phyloP scores from a whole-genome alignment of 192 early-diverging fungal species.

The Blastocladiella britannica region DNA sequence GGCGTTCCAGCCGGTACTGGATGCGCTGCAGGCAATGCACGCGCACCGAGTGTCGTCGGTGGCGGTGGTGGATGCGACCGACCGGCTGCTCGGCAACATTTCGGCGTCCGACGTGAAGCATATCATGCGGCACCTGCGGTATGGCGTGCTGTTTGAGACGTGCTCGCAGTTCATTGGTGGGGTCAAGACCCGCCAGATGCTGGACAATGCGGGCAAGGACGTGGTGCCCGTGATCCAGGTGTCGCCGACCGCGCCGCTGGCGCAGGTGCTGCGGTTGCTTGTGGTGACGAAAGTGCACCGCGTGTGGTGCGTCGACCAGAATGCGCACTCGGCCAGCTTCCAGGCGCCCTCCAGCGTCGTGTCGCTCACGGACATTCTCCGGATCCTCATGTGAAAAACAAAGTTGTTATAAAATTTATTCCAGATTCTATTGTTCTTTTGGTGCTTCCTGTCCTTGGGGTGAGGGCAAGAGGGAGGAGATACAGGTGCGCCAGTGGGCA shows the following conservation, averaged over 20 bases:
- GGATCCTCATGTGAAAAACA: not conserved
- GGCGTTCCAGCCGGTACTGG: slow-evolving; percentile 11
- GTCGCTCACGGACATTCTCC: not conserved
- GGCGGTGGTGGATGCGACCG: slow-evolving; percentile 19
- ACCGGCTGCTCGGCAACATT: not conserved
- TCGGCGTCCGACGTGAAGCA: not conserved
- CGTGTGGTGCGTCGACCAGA: not conserved
- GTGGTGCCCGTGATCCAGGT: not conserved
- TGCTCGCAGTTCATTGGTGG: not conserved
- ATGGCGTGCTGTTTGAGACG: not conserved
- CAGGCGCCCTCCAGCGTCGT: not conserved
- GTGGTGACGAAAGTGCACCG: not conserved
- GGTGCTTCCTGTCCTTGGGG: too few relatives aligned
- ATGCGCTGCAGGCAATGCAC: slow-evolving; percentile 29
- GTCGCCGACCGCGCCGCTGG: not conserved
- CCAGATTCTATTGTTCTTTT: too few relatives aligned
- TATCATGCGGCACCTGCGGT: not conserved
- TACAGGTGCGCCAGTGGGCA: too few relatives aligned
- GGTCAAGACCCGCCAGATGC: not conserved
- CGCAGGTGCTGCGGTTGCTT: not conserved
- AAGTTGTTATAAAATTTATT: too few relatives aligned
- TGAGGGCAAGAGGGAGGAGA: too few relatives aligned
- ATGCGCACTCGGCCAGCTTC: not conserved
- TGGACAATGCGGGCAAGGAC: not conserved
- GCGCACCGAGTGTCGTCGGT: slow-evolving; percentile 18